Percentiles rank a stretch among this genome's conserved stretches.
Evolutionary conservation across 106 monocot genomes (phyloP).

Genomic region (Xerophyta viscosa): DNA sequence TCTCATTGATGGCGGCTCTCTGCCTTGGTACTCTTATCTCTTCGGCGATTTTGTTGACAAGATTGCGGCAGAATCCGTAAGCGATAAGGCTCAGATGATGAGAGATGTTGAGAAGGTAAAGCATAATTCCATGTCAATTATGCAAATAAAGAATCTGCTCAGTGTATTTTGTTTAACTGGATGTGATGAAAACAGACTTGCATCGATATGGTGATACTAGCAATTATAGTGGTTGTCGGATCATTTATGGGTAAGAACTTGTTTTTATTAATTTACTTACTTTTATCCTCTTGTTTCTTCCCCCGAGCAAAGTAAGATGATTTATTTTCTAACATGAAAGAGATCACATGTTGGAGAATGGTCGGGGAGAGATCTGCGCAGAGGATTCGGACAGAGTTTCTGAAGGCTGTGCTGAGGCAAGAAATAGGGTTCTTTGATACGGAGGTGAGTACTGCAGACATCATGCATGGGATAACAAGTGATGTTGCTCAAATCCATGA

Average conservation of each 20-base stretch:
- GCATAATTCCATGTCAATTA: no score
- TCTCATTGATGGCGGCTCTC: conserved; percentile 36
- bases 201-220: conserved; percentile 25
- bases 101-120: conserved; percentile 29
- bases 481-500: conserved; percentile 46
- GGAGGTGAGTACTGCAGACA: conserved; percentile 29
- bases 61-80: conserved; percentile 16
- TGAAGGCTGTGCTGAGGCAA: conserved; percentile 30
- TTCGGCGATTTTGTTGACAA: conserved; percentile 43
- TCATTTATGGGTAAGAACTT: conserved; percentile 25
- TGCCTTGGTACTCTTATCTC: conserved; percentile 47
- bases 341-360: conserved; percentile 48
- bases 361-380: conserved; percentile 34
- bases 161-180: no score
- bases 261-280: neutral
- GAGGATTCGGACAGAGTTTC: conserved; percentile 24
- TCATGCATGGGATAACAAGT: conserved; percentile 37
- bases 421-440: conserved; percentile 48
- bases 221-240: conserved; percentile 30
- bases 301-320: no score
- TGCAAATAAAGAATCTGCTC: no score
- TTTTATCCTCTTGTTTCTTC: no score
- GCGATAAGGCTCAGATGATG: conserved; percentile 32
- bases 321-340: conserved; percentile 7
- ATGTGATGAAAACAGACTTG: no score